Evolutionary conservation across 2,329 filamentous ascomycete genomes (phyloP).

Genomic region (Verticillium tricorpus): DNA sequence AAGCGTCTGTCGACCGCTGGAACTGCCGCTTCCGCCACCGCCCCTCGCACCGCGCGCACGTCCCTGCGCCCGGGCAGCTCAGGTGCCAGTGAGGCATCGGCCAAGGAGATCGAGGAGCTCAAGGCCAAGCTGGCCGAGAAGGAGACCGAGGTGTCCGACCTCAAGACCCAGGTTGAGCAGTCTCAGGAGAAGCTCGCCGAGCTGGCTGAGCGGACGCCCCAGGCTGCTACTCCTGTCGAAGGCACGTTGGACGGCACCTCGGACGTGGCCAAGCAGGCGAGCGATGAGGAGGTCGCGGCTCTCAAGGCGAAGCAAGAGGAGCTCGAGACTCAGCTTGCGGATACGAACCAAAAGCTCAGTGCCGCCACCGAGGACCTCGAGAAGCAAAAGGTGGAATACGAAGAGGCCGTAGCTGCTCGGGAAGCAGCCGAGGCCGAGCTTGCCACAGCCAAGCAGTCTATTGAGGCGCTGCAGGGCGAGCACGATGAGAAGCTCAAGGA

Average conservation of each 20-base stretch:
- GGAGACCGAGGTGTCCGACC: slow-evolving; percentile 51
- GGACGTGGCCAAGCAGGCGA: slow-evolving; percentile 14
- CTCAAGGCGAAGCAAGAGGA: slow-evolving; percentile 46
- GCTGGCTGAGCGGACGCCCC: slow-evolving; percentile 40
- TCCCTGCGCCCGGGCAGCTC: slow-evolving; percentile 30
- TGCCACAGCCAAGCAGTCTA: slow-evolving; percentile 41
- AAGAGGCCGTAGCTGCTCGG: slow-evolving; percentile 43
- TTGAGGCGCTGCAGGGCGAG: slow-evolving; percentile 41
- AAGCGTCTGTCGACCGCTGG: slow-evolving; percentile 53
- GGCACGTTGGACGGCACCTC: slow-evolving; percentile 20
- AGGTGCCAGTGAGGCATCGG: slow-evolving; percentile 33
- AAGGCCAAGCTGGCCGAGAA: slow-evolving; percentile 55
- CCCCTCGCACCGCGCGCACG: slow-evolving; percentile 36
- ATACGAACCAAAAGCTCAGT: slow-evolving; percentile 46
- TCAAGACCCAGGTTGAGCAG: slow-evolving; percentile 51
- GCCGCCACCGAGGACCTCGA: slow-evolving; percentile 46
- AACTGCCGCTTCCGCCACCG: slow-evolving; percentile 28
- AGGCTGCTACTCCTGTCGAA: slow-evolving; percentile 26
- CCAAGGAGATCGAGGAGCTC: slow-evolving; percentile 56
- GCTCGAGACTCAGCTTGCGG: slow-evolving; percentile 42
- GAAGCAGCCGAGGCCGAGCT: slow-evolving; percentile 45
- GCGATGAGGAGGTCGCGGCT: slow-evolving; percentile 41
- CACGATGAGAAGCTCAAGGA: slow-evolving; percentile 32
- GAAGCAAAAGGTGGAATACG: slow-evolving; percentile 43
- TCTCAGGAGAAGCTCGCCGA: slow-evolving; percentile 53